Evolutionary conservation across 108 stramenopile species (phyloP).

Genomic region (Skeletonema menzelii): DNA sequence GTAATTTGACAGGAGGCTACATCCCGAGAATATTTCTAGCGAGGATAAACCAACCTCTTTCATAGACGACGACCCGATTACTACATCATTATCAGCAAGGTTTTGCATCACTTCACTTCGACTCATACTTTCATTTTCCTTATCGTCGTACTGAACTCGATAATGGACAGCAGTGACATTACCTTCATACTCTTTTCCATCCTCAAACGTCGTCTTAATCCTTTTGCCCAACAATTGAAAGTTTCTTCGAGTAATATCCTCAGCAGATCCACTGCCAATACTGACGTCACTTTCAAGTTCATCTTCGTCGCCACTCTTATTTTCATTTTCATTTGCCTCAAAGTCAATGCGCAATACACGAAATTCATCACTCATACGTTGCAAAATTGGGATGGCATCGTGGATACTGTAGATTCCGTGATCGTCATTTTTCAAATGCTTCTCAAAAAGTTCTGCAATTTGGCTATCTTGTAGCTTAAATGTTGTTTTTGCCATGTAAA

Average conservation of each 20-base stretch:
- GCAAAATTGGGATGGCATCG: slow-evolving; percentile 17
- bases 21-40: slow-evolving; percentile 32
- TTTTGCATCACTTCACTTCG: slow-evolving; percentile 20
- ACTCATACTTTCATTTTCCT: slow-evolving; percentile 23
- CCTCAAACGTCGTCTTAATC: slow-evolving; percentile 28
- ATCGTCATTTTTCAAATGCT: neutral
- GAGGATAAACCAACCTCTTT: neutral
- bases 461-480: slow-evolving; percentile 9
- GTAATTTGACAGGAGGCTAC: slow-evolving; percentile 27
- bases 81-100: slow-evolving; percentile 10
- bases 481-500: neutral
- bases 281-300: neutral
- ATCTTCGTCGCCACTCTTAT: neutral
- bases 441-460: slow-evolving; percentile 10
- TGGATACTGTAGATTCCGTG: slow-evolving; percentile 30
- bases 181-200: slow-evolving; percentile 26
- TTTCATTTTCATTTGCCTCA: neutral
- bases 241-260: neutral
- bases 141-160: slow-evolving; percentile 28
- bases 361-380: neutral
- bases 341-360: neutral
- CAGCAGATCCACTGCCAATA: neutral
- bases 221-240: slow-evolving; percentile 10
- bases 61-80: neutral
- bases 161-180: slow-evolving; percentile 19